Percentiles rank a stretch among this genome's conserved stretches.
These are phyloP conservation scores for Phoma herbarum DNA, from an alignment of 2,329 filamentous ascomycete genomes.

Conservation along the genomic window DNA sequence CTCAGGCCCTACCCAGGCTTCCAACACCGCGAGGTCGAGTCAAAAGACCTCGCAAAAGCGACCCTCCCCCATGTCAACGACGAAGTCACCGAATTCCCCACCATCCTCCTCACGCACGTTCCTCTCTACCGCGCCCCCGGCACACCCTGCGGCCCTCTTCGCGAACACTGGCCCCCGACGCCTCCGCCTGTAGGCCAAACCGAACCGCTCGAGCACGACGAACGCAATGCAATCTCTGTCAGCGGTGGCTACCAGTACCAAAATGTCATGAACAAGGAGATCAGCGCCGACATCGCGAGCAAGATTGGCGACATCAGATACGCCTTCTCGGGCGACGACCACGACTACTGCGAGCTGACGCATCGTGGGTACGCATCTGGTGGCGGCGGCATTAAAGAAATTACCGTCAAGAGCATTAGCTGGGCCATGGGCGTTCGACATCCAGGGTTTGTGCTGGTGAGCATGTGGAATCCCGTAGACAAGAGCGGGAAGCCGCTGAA, in stretches of 20 bases:
- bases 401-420: slow-evolving; percentile 93
- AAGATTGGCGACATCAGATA: slow-evolving; percentile 83
- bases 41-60: slow-evolving; percentile 53
- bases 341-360: slow-evolving; percentile 93
- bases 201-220: slow-evolving; percentile 65
- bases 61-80: slow-evolving; percentile 49
- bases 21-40: slow-evolving; percentile 67
- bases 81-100: slow-evolving; percentile 74
- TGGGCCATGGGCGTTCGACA: slow-evolving; percentile 95
- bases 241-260: slow-evolving; percentile 92
- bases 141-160: slow-evolving; percentile 85
- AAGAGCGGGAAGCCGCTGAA: slow-evolving; percentile 45
- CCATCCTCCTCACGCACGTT: slow-evolving; percentile 89
- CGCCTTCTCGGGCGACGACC: slow-evolving; percentile 94
- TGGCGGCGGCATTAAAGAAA: slow-evolving; percentile 71
- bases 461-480: slow-evolving; percentile 91
- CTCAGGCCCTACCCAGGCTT: slow-evolving; percentile 65
- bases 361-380: slow-evolving; percentile 73
- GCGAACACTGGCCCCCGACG: slow-evolving; percentile 82
- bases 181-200: slow-evolving; percentile 67
- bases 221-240: slow-evolving; percentile 81
- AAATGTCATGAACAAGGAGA: slow-evolving; percentile 81
- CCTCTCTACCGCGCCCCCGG: slow-evolving; percentile 83
- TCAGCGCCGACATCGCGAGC: slow-evolving; percentile 78
- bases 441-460: slow-evolving; percentile 87